Percentiles rank a stretch among this genome's conserved stretches.
Conservation (phyloP, 768 basidiomycete genomes). For the Zangia roseola region DNA sequence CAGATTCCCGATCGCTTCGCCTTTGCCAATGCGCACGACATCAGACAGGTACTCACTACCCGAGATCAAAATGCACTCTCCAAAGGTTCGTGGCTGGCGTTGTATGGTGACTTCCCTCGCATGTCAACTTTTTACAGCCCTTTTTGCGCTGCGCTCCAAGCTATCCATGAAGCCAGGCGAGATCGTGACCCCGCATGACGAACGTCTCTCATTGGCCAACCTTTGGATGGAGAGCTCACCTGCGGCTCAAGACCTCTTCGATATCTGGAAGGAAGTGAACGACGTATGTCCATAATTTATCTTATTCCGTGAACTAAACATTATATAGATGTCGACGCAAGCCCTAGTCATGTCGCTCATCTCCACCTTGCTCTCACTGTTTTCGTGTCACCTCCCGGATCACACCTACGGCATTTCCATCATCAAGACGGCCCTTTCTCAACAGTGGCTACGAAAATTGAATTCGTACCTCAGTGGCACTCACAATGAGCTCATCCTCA, state of each 20-base stretch:
- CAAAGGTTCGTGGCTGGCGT: constrained; percentile 20
- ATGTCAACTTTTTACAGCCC: constrained; percentile 25
- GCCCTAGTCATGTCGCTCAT: constrained; percentile 51
- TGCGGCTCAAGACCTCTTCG: constrained; percentile 60
- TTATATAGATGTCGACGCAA: constrained; percentile 40
- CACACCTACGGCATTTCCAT: constrained; percentile 64
- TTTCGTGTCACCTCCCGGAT: constrained; percentile 67
- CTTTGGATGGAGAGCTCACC: constrained; percentile 60
- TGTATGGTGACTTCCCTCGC: neutral
- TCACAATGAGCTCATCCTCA: constrained; percentile 65
- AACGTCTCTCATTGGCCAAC: constrained; percentile 55
- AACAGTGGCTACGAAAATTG: constrained; percentile 53
- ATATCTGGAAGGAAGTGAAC: constrained; percentile 54
- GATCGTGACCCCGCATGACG: constrained; percentile 52
- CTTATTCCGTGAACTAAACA: neutral
- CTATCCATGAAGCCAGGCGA: constrained; percentile 53
- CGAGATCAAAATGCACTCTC: constrained; percentile 16
- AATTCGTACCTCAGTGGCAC: constrained; percentile 61
- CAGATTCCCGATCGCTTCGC: constrained; percentile 6
- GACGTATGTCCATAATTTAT: constrained; percentile 39
- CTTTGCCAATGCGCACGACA: constrained; percentile 24
- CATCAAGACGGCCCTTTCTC: constrained; percentile 56
- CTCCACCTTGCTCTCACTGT: constrained; percentile 56
- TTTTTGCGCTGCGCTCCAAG: constrained; percentile 55
- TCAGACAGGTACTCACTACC: constrained; percentile 15